Evolutionary conservation across 2,329 filamentous ascomycete species (phyloP).

Genomic region (Aspergillus sp.): DNA sequence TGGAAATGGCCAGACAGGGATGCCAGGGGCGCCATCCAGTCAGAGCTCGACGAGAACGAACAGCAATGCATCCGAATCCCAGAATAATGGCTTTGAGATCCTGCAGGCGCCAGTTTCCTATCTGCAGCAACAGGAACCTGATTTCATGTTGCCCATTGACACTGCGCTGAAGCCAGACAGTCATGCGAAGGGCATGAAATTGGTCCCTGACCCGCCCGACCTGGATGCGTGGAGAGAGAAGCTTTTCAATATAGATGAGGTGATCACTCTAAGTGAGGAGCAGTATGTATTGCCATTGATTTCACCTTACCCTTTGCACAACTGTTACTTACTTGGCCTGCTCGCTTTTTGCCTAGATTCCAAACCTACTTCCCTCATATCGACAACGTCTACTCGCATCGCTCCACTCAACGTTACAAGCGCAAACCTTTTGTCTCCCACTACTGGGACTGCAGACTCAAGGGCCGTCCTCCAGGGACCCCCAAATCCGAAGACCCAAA

Average conservation of each 20-base stretch:
- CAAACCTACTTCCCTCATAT: conserved; percentile 78
- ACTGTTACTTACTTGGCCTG: conserved; percentile 1
- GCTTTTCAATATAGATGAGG: conserved; percentile 71
- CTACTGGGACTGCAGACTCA: conserved; percentile 80
- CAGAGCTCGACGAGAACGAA: background rate
- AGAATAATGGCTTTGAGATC: conserved; percentile 15
- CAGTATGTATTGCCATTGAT: conserved; percentile 49
- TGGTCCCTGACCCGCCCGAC: conserved; percentile 63
- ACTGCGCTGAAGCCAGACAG: conserved; percentile 17
- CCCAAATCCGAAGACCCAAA: conserved; percentile 74
- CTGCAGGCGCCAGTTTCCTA: conserved; percentile 14
- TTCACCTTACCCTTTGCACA: background rate
- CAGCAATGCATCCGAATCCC: conserved; percentile 6
- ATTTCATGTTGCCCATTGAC: conserved; percentile 11
- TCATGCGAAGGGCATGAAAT: conserved; percentile 38
- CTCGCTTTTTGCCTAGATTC: conserved; percentile 47
- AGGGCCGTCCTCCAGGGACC: conserved; percentile 72
- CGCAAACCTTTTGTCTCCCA: conserved; percentile 77
- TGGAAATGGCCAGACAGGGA: background rate
- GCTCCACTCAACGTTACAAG: conserved; percentile 76
- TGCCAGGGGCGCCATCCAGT: no score
- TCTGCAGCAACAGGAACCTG: conserved; percentile 10
- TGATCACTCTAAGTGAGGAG: conserved; percentile 67
- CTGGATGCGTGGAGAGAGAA: conserved; percentile 65
- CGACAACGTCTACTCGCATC: conserved; percentile 80